phyloP scores from a whole-genome alignment of 176 grass and related monocot species.

The Triticum timopheevii region DNA sequence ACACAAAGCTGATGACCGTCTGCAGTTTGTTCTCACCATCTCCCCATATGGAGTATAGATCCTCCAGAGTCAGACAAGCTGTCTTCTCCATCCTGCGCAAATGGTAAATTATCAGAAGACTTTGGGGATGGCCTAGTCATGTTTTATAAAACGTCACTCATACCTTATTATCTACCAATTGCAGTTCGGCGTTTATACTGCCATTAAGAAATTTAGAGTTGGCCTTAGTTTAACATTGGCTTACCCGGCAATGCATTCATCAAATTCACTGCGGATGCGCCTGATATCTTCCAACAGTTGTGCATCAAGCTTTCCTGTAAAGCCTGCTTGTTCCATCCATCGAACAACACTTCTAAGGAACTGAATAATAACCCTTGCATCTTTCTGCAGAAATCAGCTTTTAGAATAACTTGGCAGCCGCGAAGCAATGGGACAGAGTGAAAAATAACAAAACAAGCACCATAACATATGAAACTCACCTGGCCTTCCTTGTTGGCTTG shows the following conservation, averaged over 20 bases:
- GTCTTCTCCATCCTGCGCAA: slow-evolving; percentile 16
- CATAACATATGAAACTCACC: slow-evolving; percentile 31
- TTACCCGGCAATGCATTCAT: slow-evolving; percentile 31
- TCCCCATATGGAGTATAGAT: slow-evolving; percentile 29
- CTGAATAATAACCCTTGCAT: slow-evolving; percentile 12
- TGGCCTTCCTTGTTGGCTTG: slow-evolving; percentile 19
- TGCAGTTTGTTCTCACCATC: slow-evolving; percentile 37
- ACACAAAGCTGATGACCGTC: slow-evolving; percentile 23
- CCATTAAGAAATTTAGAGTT: background rate
- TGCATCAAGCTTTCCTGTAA: background rate
- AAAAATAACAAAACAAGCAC: background rate
- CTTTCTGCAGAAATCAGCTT: slow-evolving; percentile 31
- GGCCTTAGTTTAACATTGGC: background rate
- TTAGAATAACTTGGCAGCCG: background rate
- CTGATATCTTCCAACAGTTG: slow-evolving; percentile 30
- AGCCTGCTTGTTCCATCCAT: slow-evolving; percentile 10
- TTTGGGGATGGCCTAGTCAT: background rate
- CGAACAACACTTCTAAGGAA: slow-evolving; percentile 21
- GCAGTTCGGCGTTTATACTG: background rate
- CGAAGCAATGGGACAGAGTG: background rate
- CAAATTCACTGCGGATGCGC: slow-evolving; percentile 24
- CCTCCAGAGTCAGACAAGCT: background rate
- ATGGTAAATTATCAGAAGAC: background rate
- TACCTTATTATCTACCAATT: background rate
- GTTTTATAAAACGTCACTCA: background rate